Conservation (phyloP, 169 alveolate genomes). For the Perkinsus olseni region DNA sequence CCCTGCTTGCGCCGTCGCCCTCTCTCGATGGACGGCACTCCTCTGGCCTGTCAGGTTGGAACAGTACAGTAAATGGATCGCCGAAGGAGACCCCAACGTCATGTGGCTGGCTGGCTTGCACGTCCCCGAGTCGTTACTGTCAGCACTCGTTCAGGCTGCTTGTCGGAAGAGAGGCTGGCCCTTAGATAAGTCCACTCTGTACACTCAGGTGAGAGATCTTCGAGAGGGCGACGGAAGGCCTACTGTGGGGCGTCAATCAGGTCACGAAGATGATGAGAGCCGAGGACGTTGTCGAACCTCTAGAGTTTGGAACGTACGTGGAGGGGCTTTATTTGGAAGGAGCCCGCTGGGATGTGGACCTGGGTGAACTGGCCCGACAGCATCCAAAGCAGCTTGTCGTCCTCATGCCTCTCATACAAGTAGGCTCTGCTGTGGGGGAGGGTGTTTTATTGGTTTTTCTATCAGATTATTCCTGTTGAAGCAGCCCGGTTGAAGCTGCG, state of each 20-base stretch:
- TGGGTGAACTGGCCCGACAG: constrained; percentile 69
- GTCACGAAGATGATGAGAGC: constrained; percentile 61
- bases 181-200: constrained; percentile 75
- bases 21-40: not conserved
- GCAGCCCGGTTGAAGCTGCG: constrained; percentile 74
- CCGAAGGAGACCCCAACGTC: constrained; percentile 73
- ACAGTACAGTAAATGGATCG: not conserved
- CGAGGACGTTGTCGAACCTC: constrained; percentile 54
- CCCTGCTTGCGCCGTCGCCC: not conserved
- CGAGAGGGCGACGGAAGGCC: not conserved
- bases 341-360: constrained; percentile 77
- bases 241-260: not conserved
- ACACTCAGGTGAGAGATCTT: constrained; percentile 39
- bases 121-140: constrained; percentile 76
- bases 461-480: constrained; percentile 76
- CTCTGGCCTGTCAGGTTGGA: not conserved
- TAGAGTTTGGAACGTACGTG: constrained; percentile 70
- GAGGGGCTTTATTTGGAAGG: constrained; percentile 71
- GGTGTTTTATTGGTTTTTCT: not conserved
- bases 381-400: constrained; percentile 75
- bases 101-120: constrained; percentile 89
- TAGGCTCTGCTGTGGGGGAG: not conserved
- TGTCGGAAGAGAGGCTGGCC: constrained; percentile 82
- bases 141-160: constrained; percentile 80
- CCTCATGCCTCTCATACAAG: constrained; percentile 79